phyloP scores from a whole-genome alignment of 208 protist genomes.

The Leptomonas pyrrhocoris region DNA sequence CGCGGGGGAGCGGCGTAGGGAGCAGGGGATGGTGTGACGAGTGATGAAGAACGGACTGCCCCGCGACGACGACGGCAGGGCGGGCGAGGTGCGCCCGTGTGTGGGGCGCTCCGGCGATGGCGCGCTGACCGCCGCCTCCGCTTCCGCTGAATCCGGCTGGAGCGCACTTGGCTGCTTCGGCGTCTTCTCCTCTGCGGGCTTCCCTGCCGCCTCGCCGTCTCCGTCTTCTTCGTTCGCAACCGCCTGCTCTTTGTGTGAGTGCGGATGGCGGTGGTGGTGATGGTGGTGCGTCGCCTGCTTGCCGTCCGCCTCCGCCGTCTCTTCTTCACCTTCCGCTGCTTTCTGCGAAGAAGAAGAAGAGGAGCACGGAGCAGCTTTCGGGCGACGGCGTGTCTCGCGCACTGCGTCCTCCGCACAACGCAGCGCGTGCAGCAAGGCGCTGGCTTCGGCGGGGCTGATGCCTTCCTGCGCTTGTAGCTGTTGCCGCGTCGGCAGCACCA shows the following conservation, averaged over 20 bases:
- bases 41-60: slow-evolving; percentile 17
- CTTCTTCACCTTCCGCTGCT: background rate
- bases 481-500: slow-evolving; percentile 15
- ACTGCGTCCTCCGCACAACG: slow-evolving; percentile 11
- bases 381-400: background rate
- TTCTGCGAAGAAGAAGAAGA: too few relatives aligned
- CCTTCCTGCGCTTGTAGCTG: background rate
- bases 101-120: background rate
- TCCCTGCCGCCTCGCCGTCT: background rate
- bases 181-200: background rate
- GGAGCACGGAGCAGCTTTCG: too few relatives aligned
- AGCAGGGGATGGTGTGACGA: slow-evolving; percentile 39
- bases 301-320: background rate
- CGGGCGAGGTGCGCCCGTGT: background rate
- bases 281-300: background rate
- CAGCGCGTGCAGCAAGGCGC: slow-evolving; percentile 34
- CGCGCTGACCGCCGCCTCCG: background rate
- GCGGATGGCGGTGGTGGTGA: background rate
- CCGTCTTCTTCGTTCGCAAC: background rate
- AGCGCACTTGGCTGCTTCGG: too few relatives aligned
- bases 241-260: background rate
- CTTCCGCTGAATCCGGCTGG: background rate
- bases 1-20: slow-evolving; percentile 17
- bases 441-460: slow-evolving; percentile 19
- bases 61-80: background rate